Conservation (phyloP, 73 alveolate species). For the Urostyla sp. region DNA sequence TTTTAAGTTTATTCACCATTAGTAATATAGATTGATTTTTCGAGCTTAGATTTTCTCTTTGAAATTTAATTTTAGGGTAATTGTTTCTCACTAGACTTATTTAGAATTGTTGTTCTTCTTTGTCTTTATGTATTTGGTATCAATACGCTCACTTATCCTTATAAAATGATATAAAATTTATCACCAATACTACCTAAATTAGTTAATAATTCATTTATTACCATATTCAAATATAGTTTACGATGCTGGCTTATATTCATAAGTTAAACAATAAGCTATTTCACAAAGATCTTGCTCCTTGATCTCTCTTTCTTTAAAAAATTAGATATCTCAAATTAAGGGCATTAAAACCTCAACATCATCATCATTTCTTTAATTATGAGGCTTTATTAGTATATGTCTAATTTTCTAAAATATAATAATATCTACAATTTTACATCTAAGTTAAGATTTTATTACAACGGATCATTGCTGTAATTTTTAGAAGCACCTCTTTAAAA, state of each 20-base stretch:
- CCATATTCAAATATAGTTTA: conserved; percentile 36
- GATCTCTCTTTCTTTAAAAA: conserved; percentile 40
- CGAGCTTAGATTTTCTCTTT: too few relatives aligned
- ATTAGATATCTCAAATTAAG: conserved; percentile 18
- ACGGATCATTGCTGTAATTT: too few relatives aligned
- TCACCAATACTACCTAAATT: conserved; percentile 17
- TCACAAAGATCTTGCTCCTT: conserved; percentile 53
- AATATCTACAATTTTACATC: too few relatives aligned
- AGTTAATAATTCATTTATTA: not conserved
- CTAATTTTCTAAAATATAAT: not conserved
- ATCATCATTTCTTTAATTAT: conserved; percentile 19
- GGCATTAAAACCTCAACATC: conserved; percentile 16
- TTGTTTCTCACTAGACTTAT: too few relatives aligned
- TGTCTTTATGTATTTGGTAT: not conserved
- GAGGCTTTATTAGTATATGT: not conserved
- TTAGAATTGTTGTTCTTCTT: not conserved
- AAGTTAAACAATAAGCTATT: conserved; percentile 27
- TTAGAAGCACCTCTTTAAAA: too few relatives aligned
- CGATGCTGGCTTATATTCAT: not conserved
- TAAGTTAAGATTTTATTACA: too few relatives aligned
- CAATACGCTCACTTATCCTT: conserved; percentile 34
- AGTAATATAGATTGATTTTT: too few relatives aligned
- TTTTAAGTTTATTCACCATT: too few relatives aligned
- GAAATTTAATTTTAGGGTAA: too few relatives aligned
- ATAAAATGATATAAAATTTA: conserved; percentile 18